Base-by-base conservation (phyloP, 768 basidiomycete genomes). In the Podaxis mareebaensis region DNA sequence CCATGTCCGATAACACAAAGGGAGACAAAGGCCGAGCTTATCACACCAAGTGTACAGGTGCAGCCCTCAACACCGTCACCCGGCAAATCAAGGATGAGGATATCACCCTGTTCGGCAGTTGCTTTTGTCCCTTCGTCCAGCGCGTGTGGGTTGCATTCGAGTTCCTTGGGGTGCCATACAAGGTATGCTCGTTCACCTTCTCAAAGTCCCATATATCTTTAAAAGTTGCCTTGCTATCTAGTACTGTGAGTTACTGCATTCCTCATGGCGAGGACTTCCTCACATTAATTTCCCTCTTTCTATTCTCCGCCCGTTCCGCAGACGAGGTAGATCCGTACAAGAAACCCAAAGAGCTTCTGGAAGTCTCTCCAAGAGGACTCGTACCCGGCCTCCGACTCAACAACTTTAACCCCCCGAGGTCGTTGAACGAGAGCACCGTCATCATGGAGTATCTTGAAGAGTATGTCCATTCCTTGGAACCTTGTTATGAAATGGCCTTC, bases 261-360 rank as follows among this genome's bases (percentile, higher is more conserved):
- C 26, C 2, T 24, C 20, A 24, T 4, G 10, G 26, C 49, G 26
- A 26, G 20, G 15, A 28, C 4, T 51, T 4, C 13, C 3, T 17
- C 39, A 44, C 24, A 22, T 13, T 10, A 7, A 38, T 0, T 3
- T 26, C n/a, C n/a, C 51, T n/a, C 39, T 49, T 38, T 22, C 24
- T 2, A 33, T 33, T 12, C 17, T 15, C 61, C 3, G 5, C 11
- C 17, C 30, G 30, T 28, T 39, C 51, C 56, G 24, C 51, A 92
- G 91, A 89, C 67, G 91, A 92, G 74, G 89, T 92, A 30, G 89
- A 92, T 73, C 90, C 91, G 20, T 93, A 93, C 78, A 86, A 86
- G 75, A 95, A 93, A 67, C 90, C 92, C 0, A 73, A 84, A 54
- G 91, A 91, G 36, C 82, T 95, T 20, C 79, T 95, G n/a, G 85